Evolutionary conservation across 345 rosid species (phyloP), one percentile per base, ranked within the genome.

Genomic region (Salix koriyanagi): DNA sequence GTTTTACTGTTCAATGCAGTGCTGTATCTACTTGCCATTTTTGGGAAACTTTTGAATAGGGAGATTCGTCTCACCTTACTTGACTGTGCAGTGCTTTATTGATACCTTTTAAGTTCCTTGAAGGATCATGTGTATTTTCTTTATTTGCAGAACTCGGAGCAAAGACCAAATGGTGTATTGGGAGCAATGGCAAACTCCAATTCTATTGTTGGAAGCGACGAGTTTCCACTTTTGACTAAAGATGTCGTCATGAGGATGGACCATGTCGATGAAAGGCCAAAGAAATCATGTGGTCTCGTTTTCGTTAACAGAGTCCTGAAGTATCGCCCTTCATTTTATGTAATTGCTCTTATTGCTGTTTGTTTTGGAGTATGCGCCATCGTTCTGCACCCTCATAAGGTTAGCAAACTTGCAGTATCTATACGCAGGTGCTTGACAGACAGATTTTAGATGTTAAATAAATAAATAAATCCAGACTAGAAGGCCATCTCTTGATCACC

Each of bases 321-420:
- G 68, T 79, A 89, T 62, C 90, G 87, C n/a, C 87, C 91, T 10
- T 28, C 91, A 7, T 21, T 87, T 14, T 68, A 86, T 21, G 28
- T 87, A 73, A 73, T 90, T 3, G 81, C 89, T 30, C 61, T 85
- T 11, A 73, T 85, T 7, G 89, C 86, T 0, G 78, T 96, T 26
- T 96, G 99, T 83, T 83, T 90, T 34, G 97, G 89, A 66, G 79
- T 86, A 77, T 93, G 98, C 77, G 89, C 88, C 8, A 83, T 90
- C 28, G 70, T 91, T 42, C 80, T 92, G 75, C 99, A 96, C 82
- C 97, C 99, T 34, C 82, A 78, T 66, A 87, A 85, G 83, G 90
- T 92, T 52, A 85, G 90, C 74, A 87, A 88, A 74, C 76, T 96
- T 79, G 91, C 97, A 37, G 89, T 90, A 75, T 83, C 94, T 23